These are phyloP conservation scores for Apiotrichum sp. DNA, from an alignment of 1,284 basidiomycete species.

Conservation along the genomic window DNA sequence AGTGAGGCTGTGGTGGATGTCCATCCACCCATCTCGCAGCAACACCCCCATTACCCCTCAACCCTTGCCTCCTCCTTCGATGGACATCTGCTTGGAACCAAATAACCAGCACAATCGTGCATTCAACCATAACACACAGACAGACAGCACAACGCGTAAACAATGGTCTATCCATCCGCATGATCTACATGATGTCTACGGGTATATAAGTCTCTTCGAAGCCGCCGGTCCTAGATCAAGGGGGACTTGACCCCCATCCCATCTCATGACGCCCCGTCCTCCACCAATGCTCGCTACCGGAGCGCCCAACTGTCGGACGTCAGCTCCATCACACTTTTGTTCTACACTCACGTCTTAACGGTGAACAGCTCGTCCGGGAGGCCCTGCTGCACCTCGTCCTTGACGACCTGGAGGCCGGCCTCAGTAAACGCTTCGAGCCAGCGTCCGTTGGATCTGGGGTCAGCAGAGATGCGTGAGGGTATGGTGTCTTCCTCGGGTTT, in stretches of 20 bases:
- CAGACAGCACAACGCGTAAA: too few relatives aligned
- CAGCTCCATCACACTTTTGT: constrained; percentile 1
- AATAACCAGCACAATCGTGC: too few relatives aligned
- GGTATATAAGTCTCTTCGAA: too few relatives aligned
- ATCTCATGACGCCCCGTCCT: not conserved
- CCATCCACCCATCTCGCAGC: too few relatives aligned
- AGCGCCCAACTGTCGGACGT: constrained; percentile 22
- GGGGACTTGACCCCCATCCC: not conserved
- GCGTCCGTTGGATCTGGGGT: constrained; percentile 65
- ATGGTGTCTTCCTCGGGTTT: too few relatives aligned
- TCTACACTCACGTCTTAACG: constrained; percentile 70
- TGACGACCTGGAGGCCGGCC: constrained; percentile 62
- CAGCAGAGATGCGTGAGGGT: not conserved
- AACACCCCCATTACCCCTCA: too few relatives aligned
- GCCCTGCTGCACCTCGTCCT: constrained; percentile 62
- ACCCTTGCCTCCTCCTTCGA: too few relatives aligned
- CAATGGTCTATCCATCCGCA: too few relatives aligned
- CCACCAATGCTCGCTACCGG: constrained; percentile 1
- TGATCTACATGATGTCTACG: too few relatives aligned
- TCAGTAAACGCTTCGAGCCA: constrained; percentile 69
- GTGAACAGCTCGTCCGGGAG: constrained; percentile 70
- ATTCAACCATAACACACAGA: too few relatives aligned
- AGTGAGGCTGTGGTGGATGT: too few relatives aligned
- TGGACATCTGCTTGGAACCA: too few relatives aligned
- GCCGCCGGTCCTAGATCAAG: not conserved